A percentile compares a stretch with the other conserved stretches of the same genome.
These are phyloP conservation scores for Hevea brasiliensis DNA, from an alignment of 345 rosid genomes.

Conservation along the genomic window DNA sequence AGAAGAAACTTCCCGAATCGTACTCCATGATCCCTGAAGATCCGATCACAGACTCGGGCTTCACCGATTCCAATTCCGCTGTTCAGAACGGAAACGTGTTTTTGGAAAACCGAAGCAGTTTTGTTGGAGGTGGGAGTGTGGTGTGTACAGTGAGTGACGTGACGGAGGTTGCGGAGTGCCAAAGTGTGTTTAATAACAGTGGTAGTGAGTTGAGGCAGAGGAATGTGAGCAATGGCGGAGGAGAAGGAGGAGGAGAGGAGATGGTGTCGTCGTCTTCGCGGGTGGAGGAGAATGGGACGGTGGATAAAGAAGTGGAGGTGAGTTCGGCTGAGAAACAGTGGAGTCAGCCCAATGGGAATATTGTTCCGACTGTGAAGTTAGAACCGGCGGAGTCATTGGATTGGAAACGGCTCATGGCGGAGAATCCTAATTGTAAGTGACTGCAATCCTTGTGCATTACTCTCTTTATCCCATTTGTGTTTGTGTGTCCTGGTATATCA, in stretches of 20 bases:
- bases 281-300: constrained; percentile 19
- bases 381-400: constrained; percentile 77
- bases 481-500: neutral
- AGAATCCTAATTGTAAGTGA: constrained; percentile 73
- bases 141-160: constrained; percentile 33
- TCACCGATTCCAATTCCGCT: neutral
- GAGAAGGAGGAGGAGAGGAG: constrained; percentile 4
- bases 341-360: constrained; percentile 37
- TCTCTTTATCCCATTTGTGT: neutral
- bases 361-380: constrained; percentile 35
- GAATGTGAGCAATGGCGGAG: constrained; percentile 15
- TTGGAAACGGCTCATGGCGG: constrained; percentile 73
- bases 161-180: constrained; percentile 34
- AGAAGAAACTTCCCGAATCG: constrained; percentile 26
- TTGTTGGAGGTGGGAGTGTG: constrained; percentile 28
- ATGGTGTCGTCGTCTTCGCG: neutral
- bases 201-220: constrained; percentile 73
- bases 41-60: constrained; percentile 15
- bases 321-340: constrained; percentile 36
- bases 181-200: constrained; percentile 29
- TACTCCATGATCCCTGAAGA: constrained; percentile 41
- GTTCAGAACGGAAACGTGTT: constrained; percentile 13
- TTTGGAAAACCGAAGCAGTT: constrained; percentile 34
- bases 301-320: constrained; percentile 28
- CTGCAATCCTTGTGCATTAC: too few species aligned